Base-by-base conservation (phyloP, 169 alveolate genomes). In the Miamiensis avidus region DNA sequence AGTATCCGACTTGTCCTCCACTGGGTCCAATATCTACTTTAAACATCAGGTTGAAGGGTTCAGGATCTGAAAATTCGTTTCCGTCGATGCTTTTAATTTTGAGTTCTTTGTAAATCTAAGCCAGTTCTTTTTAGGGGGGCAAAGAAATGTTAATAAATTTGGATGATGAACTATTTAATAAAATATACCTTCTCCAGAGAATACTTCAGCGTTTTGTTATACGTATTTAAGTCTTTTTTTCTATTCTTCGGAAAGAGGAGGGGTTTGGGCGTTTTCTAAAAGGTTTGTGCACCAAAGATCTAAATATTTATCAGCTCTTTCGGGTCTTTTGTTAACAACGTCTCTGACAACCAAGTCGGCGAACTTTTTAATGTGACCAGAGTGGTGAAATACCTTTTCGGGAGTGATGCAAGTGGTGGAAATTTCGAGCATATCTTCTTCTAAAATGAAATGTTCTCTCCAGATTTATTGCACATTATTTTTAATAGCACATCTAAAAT, bases 311-410 rank as follows among this genome's bases (percentile, higher is more conserved):
- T 94, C 97, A 69, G 96, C 95, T 87, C 97, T 88, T 32, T 85
- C 91, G 34, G 95, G 92, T 73, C 78, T 78, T 29, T 95, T 95
- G 75, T 81, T 91, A 87, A 91, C 91, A 26, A 81, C 34, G 86
- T 98, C 99, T 87, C 97, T 96, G 4, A 98, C 99, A 98, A 98
- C 98, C 78, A 97, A 94, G 85, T 99, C 99, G n/a, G 99, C 96
- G 92, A 99, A 99, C 83, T 92, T 92, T 34, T 97, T 99, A 30
- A 99, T 99, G 83, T 99, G 99, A 0, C 97, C 97, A 32, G 99
- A 98, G 28, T 99, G 98, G 89, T 98, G 97, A 74, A 99, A 93
- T 29, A 98, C 99, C 26, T 82, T 64, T 82, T 98, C 97, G 31
- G 99, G 99, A 0, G 99, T 98, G 31, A 97, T 91, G 81, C 98